Evolutionary conservation across 768 basidiomycete genomes (phyloP).

Genomic region (Roridomyces roridus): DNA sequence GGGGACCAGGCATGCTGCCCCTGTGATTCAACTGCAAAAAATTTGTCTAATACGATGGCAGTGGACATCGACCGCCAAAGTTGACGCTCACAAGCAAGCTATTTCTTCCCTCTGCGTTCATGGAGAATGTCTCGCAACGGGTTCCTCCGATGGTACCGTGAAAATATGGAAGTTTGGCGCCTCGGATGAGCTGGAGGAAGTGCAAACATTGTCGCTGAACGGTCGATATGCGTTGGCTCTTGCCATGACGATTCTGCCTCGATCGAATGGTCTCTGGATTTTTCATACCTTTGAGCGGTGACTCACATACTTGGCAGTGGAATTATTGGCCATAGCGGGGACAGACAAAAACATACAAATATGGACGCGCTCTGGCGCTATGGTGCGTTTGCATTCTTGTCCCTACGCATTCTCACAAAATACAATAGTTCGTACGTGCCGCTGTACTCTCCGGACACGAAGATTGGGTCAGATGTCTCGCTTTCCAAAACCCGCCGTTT

Average conservation of each 20-base stretch:
- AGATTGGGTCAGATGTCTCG: conserved; percentile 91
- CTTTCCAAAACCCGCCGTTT: conserved; percentile 55
- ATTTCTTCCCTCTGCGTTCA: conserved; percentile 70
- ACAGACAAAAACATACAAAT: conserved; percentile 84
- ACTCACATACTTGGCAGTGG: conserved; percentile 41
- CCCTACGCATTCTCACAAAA: background rate
- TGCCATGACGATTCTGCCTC: conserved; percentile 68
- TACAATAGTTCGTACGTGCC: conserved; percentile 61
- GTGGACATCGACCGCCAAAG: conserved; percentile 58
- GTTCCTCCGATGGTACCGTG: conserved; percentile 81
- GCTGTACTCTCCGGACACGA: conserved; percentile 82
- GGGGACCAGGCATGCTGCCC: conserved; percentile 46
- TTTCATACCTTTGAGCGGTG: background rate
- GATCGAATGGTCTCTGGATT: conserved; percentile 59
- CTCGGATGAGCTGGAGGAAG: conserved; percentile 44
- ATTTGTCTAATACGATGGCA: conserved; percentile 38
- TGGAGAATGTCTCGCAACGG: conserved; percentile 65
- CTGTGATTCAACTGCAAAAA: conserved; percentile 19
- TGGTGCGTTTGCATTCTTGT: conserved; percentile 43
- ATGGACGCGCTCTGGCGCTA: conserved; percentile 69
- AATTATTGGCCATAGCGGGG: conserved; percentile 80
- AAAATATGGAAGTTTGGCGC: conserved; percentile 69
- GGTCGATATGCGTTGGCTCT: conserved; percentile 81
- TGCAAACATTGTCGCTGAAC: conserved; percentile 67
- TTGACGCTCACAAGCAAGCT: conserved; percentile 70